phyloP scores from a whole-genome alignment of 371 early-diverging fungal species.

The Actinomucor elegans region DNA sequence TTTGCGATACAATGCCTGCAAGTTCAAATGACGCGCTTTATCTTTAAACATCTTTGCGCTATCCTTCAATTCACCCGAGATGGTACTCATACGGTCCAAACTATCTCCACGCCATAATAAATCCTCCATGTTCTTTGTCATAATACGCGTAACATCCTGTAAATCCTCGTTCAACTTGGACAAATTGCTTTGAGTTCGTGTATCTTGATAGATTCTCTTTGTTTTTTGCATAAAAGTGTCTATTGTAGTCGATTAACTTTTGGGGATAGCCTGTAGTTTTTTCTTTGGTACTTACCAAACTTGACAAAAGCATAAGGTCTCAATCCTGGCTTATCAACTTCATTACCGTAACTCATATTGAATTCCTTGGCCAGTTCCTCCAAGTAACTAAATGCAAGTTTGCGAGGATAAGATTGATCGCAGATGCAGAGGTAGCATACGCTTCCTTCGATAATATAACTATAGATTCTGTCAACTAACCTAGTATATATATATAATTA shows the following conservation, averaged over 20 bases:
- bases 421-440: slow-evolving; percentile 94
- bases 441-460: slow-evolving; percentile 92
- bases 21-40: slow-evolving; percentile 76
- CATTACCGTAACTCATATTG: slow-evolving; percentile 86
- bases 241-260: too few relatives aligned
- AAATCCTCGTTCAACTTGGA: slow-evolving; percentile 94
- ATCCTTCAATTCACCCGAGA: slow-evolving; percentile 54
- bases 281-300: slow-evolving; percentile 64
- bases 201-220: slow-evolving; percentile 93
- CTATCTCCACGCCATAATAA: slow-evolving; percentile 91
- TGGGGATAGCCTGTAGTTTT: too few relatives aligned
- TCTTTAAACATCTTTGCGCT: slow-evolving; percentile 56
- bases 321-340: slow-evolving; percentile 80
- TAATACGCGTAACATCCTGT: slow-evolving; percentile 94
- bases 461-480: too few relatives aligned
- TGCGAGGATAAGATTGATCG: slow-evolving; percentile 93
- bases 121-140: slow-evolving; percentile 98
- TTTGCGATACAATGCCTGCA: slow-evolving; percentile 89
- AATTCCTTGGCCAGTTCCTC: slow-evolving; percentile 96
- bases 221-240: slow-evolving; percentile 97
- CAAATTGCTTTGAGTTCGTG: slow-evolving; percentile 90
- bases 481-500: too few relatives aligned
- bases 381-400: slow-evolving; percentile 92
- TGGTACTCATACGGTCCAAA: slow-evolving; percentile 72
- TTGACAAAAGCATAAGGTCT: slow-evolving; percentile 97